Evolutionary conservation across 352 stramenopile genomes (phyloP).

Genomic region (Phytophthora pinifolia): DNA sequence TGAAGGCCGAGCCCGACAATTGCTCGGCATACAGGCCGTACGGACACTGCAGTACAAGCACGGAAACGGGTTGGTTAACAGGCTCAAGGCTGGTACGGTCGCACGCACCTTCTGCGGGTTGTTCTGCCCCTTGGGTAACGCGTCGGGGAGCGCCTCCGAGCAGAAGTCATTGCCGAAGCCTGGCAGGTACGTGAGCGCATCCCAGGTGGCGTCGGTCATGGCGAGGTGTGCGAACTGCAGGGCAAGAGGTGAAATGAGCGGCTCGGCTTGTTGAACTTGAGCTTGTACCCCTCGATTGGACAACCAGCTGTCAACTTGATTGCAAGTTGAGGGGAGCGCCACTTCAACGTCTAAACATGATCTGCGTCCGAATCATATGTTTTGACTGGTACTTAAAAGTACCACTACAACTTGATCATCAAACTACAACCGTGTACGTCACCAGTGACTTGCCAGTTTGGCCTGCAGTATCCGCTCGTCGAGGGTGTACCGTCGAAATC

Average conservation of each 20-base stretch:
- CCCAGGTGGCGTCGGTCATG: slow-evolving; percentile 41
- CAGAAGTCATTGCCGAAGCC: slow-evolving; percentile 95
- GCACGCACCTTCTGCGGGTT: slow-evolving; percentile 85
- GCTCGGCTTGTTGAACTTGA: background rate
- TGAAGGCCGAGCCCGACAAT: slow-evolving; percentile 97
- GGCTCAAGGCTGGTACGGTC: no score
- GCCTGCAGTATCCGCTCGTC: slow-evolving; percentile 29
- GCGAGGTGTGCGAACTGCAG: background rate
- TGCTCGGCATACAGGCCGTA: slow-evolving; percentile 95
- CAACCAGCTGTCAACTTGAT: no score
- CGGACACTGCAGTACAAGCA: slow-evolving; percentile 51
- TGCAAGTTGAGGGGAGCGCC: no score
- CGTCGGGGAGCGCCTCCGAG: slow-evolving; percentile 88
- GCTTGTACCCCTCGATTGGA: no score
- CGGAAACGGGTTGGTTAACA: background rate
- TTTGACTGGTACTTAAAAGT: no score
- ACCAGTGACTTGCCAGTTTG: slow-evolving; percentile 16
- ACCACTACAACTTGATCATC: no score
- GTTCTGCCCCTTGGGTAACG: slow-evolving; percentile 93
- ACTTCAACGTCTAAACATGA: no score
- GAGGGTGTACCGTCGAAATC: slow-evolving; percentile 35
- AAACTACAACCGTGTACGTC: background rate
- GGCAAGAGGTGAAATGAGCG: slow-evolving; percentile 21
- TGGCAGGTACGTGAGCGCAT: slow-evolving; percentile 81
- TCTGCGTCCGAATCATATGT: no score